Evolutionary conservation across 208 protist species (phyloP), one percentile per base, ranked within the genome.

Genomic region (Crithidia acanthocephali): DNA sequence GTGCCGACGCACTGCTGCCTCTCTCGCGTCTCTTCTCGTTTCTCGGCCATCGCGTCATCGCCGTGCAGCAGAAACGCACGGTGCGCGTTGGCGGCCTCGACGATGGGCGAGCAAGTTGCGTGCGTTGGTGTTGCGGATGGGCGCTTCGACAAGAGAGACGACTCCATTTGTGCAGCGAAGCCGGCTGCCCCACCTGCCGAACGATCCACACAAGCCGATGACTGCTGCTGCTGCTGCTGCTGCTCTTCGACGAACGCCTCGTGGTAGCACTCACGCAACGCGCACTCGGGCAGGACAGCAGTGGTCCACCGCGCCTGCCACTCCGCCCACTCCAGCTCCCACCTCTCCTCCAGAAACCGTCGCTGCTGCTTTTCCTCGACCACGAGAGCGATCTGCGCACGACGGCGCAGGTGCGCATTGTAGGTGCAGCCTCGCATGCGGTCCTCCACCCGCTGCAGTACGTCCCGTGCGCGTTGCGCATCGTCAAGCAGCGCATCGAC

Each of bases 221-320:
- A 8, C 48, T 53, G 48, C 33, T 50, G 8, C 35, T 47, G 63
- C 18, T 40, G 40, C 55, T 52, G 30, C 1, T n/a, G 42, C 7
- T 33, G 42, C n/a, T 50, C 65, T 8, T 71, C 27, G 0, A 4
- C 27, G 23, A 73, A 48, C 9, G 33, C 58, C 2, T 74, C 68
- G 2, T 16, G 18, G 16, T 53, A 35, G 8, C 64, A 33, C 1
- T 37, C 44, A 22, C 68, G 68, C 28, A 74, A 56, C 32, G 68
- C 51, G 27, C 69, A 75, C 52, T 75, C 69, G 27, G 69, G 69
- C 42, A 75, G 40, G 11, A 75, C n/a, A 0, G 66, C 32, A 18
- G 40, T 28, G 30, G 48, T 35, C 69, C 69, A 75, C 8, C 69
- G 69, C 10, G 33, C 32, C 44, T 68, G 69, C 69, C 35, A 68